Conservation (phyloP, 2,329 filamentous ascomycete genomes). For the Verticillium zaregamsianum region DNA sequence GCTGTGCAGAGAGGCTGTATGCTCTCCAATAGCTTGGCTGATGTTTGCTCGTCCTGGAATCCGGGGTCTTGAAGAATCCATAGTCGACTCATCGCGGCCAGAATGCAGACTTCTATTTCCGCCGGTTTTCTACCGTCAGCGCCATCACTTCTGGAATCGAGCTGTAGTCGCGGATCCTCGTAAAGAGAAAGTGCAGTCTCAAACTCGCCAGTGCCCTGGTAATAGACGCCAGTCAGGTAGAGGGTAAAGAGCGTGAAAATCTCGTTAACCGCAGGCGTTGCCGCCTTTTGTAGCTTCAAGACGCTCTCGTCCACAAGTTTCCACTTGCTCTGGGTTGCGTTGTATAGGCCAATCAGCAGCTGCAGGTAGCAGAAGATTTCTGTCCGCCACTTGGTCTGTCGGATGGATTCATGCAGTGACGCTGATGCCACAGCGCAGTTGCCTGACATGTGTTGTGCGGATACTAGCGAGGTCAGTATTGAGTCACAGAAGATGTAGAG, state of each 20-base stretch:
- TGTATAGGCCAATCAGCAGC: conserved; percentile 66
- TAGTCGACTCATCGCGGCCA: conserved; percentile 64
- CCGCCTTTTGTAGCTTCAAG: conserved; percentile 40
- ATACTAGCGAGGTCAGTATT: neutral
- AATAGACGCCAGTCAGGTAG: conserved; percentile 72
- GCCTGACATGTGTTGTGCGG: neutral
- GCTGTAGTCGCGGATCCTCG: conserved; percentile 53
- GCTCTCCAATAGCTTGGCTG: conserved; percentile 57
- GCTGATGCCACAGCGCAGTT: conserved; percentile 20
- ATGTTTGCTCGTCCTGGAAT: conserved; percentile 53
- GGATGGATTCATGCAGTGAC: conserved; percentile 53
- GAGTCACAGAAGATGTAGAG: neutral
- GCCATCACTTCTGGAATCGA: conserved; percentile 36
- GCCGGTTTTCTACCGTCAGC: conserved; percentile 41
- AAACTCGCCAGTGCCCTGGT: conserved; percentile 73
- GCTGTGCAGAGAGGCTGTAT: conserved; percentile 64
- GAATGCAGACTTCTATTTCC: conserved; percentile 60
- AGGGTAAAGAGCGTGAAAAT: conserved; percentile 49
- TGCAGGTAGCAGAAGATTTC: conserved; percentile 65
- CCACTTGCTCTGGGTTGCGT: conserved; percentile 70
- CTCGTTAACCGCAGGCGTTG: conserved; percentile 10
- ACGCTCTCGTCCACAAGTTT: conserved; percentile 55
- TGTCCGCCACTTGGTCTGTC: conserved; percentile 59
- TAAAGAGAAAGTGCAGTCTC: conserved; percentile 65
- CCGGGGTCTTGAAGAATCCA: conserved; percentile 66